Base-by-base conservation (phyloP, 495 filamentous ascomycete genomes). In the Viridothelium virens region DNA sequence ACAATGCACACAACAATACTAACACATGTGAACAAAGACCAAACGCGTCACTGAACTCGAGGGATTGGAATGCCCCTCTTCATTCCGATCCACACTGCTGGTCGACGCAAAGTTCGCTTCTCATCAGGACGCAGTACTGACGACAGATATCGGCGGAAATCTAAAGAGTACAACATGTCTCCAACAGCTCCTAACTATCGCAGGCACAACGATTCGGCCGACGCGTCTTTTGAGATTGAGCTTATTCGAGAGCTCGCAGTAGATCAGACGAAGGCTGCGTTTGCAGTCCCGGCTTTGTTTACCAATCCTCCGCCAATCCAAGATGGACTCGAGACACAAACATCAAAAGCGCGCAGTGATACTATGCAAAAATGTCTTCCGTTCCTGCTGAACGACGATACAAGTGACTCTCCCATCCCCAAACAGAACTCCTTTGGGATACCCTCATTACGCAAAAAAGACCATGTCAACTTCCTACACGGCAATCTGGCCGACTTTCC, bases 381-480 rank as follows among this genome's bases (percentile, higher is more conserved):
- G 1, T 88, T 86, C 70, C 79, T 96, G 44, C 74, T 75, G 36
- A 79, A 77, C 61, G 70, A 75, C 64, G 73, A 79, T 31, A 70
- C 61, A 34, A 69, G 70, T 34, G 74, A 82, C 18, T 77, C 77
- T 59, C 78, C 78, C 37, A 75, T 78, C 9, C 70, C 68, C 62
- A 65, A 80, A 38, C 82, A 83, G 78, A 93, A 91, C 75, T 72
- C 73, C 64, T 74, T 85, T 73, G 90, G 90, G n/a, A 79, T 97
- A 31, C 89, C 91, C 2, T 78, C 79, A 25, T 83, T 98, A 46
- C 79, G 85, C 62, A 86, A 89, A 10, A 79, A 85, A 66, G 77
- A 81, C 46, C 94, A 98, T 79, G 79, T 89, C 67, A 76, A 67
- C n/a, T 98, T 93, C 73, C 80, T 96, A 33, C 87, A 86, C 62